Evolutionary conservation across 2,329 filamentous ascomycete species (phyloP).

Genomic region (Mycosphaerella arachidis): DNA sequence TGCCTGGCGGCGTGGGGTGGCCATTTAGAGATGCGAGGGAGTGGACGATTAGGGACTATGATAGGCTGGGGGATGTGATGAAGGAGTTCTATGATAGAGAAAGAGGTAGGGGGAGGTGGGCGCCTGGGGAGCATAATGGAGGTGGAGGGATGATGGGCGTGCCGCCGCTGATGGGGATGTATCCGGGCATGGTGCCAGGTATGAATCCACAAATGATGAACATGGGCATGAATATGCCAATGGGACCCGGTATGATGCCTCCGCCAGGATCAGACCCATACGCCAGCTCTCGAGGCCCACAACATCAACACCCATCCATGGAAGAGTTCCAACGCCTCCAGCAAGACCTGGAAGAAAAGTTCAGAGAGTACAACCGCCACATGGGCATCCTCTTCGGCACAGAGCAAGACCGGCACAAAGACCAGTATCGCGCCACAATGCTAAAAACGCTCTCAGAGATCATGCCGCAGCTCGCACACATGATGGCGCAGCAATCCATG

Average conservation of each 20-base stretch:
- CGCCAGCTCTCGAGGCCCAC: neutral
- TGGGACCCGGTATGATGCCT: neutral
- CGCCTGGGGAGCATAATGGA: constrained; percentile 4
- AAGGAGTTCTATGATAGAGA: constrained; percentile 19
- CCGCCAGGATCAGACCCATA: neutral
- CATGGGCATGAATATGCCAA: neutral
- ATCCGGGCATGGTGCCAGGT: constrained; percentile 4
- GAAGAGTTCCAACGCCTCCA: constrained; percentile 3
- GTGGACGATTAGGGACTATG: constrained; percentile 27
- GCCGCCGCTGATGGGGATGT: constrained; percentile 1
- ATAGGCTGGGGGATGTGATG: constrained; percentile 24
- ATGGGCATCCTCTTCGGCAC: constrained; percentile 23
- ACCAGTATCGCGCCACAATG: constrained; percentile 23
- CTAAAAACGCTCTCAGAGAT: constrained; percentile 24
- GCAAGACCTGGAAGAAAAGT: constrained; percentile 13
- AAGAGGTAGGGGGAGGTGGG: constrained; percentile 11
- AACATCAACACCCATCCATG: neutral
- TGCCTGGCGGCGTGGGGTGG: constrained; percentile 1
- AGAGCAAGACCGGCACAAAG: constrained; percentile 23
- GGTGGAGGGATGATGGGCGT: constrained; percentile 3
- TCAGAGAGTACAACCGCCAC: constrained; percentile 20
- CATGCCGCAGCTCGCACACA: constrained; percentile 22
- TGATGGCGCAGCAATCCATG: constrained; percentile 12
- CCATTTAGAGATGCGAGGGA: constrained; percentile 17
- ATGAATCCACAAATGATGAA: neutral